A percentile compares a stretch with the other conserved stretches of the same genome.
Evolutionary conservation across 805 yeast species (phyloP).

Genomic region (Kluyveromyces siamensis): DNA sequence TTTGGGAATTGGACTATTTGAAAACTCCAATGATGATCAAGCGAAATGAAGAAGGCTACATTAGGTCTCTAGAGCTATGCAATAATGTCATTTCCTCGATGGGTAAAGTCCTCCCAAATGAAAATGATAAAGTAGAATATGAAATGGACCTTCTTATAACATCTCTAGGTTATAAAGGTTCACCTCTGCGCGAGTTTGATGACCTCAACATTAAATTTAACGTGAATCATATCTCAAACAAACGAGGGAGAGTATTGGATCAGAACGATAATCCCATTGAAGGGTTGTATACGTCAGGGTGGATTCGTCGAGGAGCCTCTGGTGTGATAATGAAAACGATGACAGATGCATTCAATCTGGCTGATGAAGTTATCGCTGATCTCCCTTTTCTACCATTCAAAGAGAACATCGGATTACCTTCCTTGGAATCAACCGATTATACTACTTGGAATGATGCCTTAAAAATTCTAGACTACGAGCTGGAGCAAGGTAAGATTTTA

Average conservation of each 20-base stretch:
- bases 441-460: slow-evolving; percentile 28
- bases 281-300: slow-evolving; percentile 76
- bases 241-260: slow-evolving; percentile 36
- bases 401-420: slow-evolving; percentile 3
- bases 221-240: slow-evolving; percentile 39
- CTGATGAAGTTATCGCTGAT: slow-evolving; percentile 55
- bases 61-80: slow-evolving; percentile 19
- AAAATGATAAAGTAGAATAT: slow-evolving; percentile 19
- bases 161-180: slow-evolving; percentile 77
- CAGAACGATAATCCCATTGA: slow-evolving; percentile 17
- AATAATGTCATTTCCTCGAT: slow-evolving; percentile 14
- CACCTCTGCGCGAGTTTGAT: slow-evolving; percentile 49
- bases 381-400: slow-evolving; percentile 10
- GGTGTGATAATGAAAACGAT: slow-evolving; percentile 91
- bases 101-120: slow-evolving; percentile 19
- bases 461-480: slow-evolving; percentile 17
- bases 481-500: slow-evolving; percentile 9
- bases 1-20: slow-evolving; percentile 66
- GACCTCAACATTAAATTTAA: slow-evolving; percentile 44
- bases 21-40: slow-evolving; percentile 51
- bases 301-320: slow-evolving; percentile 80
- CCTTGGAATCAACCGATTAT: slow-evolving; percentile 7
- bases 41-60: slow-evolving; percentile 30
- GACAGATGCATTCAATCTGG: slow-evolving; percentile 72
- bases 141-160: slow-evolving; percentile 62